Evolutionary conservation across 176 grass and related monocot species (phyloP).

Genomic region (Bolboschoenus planiculmis): DNA sequence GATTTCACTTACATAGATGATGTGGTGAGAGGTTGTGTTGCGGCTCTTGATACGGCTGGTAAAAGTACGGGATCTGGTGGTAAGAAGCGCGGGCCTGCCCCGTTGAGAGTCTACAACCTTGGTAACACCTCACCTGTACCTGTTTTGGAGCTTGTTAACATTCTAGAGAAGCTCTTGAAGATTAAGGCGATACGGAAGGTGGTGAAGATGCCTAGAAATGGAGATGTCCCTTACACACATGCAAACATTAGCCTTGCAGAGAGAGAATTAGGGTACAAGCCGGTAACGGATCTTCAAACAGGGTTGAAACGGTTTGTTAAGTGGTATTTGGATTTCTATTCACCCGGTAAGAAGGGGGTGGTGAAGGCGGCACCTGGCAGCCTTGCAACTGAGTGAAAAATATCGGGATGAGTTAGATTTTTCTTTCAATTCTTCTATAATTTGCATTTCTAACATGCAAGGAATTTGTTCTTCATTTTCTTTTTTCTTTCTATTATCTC

Average conservation of each 20-base stretch:
- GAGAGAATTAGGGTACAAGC: constrained; percentile 60
- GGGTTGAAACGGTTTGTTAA: constrained; percentile 75
- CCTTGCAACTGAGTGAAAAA: constrained; percentile 18
- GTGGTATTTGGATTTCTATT: constrained; percentile 82
- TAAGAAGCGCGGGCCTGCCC: constrained; percentile 56
- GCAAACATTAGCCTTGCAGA: constrained; percentile 77
- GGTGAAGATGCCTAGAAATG: constrained; percentile 84
- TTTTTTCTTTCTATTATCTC: constrained; percentile 19
- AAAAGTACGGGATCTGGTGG: constrained; percentile 54
- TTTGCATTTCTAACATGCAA: constrained; percentile 28
- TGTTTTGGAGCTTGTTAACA: constrained; percentile 62
- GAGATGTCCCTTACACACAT: constrained; percentile 79
- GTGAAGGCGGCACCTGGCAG: constrained; percentile 36
- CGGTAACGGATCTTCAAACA: constrained; percentile 67
- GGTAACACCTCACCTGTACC: constrained; percentile 76
- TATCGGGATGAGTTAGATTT: constrained; percentile 12
- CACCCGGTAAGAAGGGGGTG: constrained; percentile 38
- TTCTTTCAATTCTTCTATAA: constrained; percentile 18
- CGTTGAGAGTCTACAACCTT: constrained; percentile 70
- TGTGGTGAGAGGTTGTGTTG: constrained; percentile 72
- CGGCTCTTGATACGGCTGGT: constrained; percentile 63
- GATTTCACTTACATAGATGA: constrained; percentile 94
- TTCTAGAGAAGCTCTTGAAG: constrained; percentile 84
- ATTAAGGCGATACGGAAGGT: constrained; percentile 59
- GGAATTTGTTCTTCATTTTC: constrained; percentile 6